Evolutionary conservation across 257 asterid species (phyloP), one percentile per base, ranked within the genome.

Genomic region (Solanum lignicaule): DNA sequence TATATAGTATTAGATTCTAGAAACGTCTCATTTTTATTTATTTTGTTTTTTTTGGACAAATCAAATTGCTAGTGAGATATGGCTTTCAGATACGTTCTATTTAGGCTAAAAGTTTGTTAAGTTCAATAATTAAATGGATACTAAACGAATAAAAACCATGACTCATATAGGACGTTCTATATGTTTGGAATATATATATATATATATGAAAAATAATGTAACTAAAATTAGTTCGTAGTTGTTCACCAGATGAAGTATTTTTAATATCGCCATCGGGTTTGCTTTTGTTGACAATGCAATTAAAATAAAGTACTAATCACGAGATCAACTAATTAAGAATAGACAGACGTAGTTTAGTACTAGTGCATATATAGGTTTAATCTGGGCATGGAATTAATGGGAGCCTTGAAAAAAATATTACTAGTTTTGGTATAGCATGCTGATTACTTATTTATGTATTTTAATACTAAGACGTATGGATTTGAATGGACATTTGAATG

Each of bases 21-120:
- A 74, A 21, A 86, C n/a, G 66, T 76, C 39, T 43, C 85, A 81
- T 38, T 74, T 87, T 52, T 73, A 27, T 55, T 33, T 33, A 3
- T 69, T 38, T 82, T 79, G 33, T 39, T 8, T 39, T 39, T 39
- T 39, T 39, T 39, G 7, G 33, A 43, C 36, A 86, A 85, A 84
- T 41, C 88, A 83, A 84, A 55, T 25, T 69, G 14, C 23, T 31
- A 43, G 78, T 73, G 79, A 72, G 86, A 71, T 71, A 83, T 83
- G 83, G 88, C 87, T 90, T 88, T 88, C 90, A 83, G 4, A 68
- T 72, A 38, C 25, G 27, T n/a, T 35, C 11, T 29, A 75, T 78
- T 78, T 41, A 84, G 72, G 48, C 88, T 62, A 60, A 13, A 25
- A 29, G 84, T 41, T 81, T 69, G 76, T 48, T 68, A 16, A 79